Percentiles rank a stretch among this genome's conserved stretches.
Evolutionary conservation across 208 protist genomes (phyloP).

Genomic region (Leishmania guyanensis): DNA sequence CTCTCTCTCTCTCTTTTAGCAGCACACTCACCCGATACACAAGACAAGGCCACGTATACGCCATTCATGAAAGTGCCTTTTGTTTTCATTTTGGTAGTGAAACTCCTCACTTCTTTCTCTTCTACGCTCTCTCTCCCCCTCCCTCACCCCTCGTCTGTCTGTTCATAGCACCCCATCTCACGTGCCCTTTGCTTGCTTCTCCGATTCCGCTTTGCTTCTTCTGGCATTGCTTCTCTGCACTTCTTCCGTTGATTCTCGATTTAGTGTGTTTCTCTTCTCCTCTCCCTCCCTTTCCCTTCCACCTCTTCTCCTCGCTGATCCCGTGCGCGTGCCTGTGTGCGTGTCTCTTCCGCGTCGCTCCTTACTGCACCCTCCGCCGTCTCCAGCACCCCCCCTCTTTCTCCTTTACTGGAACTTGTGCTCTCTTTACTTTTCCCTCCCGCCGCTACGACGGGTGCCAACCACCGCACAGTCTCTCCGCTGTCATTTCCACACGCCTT

Average conservation of each 20-base stretch:
- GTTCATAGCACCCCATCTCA: not conserved
- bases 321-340: constrained; percentile 1
- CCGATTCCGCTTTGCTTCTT: not conserved
- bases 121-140: not conserved
- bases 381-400: not conserved
- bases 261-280: not conserved
- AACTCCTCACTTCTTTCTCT: not conserved
- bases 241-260: not conserved
- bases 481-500: not conserved
- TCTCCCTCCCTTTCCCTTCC: not conserved
- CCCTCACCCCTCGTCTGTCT: not conserved
- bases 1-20: not conserved
- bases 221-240: not conserved
- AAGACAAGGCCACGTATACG: not conserved
- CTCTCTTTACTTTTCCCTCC: not conserved
- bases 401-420: constrained; percentile 2
- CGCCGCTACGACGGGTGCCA: not conserved
- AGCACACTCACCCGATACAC: not conserved
- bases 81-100: not conserved
- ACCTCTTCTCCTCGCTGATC: not conserved
- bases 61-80: not conserved
- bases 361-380: constrained; percentile 1
- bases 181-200: not conserved
- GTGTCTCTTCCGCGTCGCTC: not conserved
- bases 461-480: not conserved